Conservation (phyloP, 2,329 filamentous ascomycete genomes). For the Penicillium griseofulvum region DNA sequence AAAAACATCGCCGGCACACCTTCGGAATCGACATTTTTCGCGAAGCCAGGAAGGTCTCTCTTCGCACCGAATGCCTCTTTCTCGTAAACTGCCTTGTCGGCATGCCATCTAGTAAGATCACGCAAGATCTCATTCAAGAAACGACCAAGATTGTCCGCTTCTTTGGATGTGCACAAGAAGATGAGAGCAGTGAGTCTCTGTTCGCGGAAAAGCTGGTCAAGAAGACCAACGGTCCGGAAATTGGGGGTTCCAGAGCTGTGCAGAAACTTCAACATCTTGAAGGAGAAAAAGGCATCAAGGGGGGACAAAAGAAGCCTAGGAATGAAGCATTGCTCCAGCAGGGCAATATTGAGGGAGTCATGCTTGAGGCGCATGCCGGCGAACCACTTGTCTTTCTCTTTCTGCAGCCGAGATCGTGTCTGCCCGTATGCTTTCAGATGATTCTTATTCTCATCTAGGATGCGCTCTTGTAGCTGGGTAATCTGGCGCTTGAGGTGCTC, state of each 20-base stretch:
- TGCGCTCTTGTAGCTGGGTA: slow-evolving; percentile 64
- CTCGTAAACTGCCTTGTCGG: slow-evolving; percentile 71
- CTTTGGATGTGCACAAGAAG: slow-evolving; percentile 83
- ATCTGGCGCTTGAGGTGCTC: slow-evolving; percentile 69
- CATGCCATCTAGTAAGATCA: slow-evolving; percentile 82
- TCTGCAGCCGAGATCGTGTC: slow-evolving; percentile 66
- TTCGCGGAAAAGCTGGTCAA: slow-evolving; percentile 79
- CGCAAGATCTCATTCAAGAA: slow-evolving; percentile 80
- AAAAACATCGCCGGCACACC: slow-evolving; percentile 70
- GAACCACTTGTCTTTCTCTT: slow-evolving; percentile 80
- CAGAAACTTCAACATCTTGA: slow-evolving; percentile 80
- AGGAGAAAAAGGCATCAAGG: slow-evolving; percentile 83
- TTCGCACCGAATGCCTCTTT: slow-evolving; percentile 72
- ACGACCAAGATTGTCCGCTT: slow-evolving; percentile 88
- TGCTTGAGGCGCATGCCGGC: slow-evolving; percentile 60
- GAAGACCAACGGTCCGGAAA: slow-evolving; percentile 80
- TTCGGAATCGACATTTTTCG: slow-evolving; percentile 66
- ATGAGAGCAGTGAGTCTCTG: slow-evolving; percentile 79
- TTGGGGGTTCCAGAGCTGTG: slow-evolving; percentile 80
- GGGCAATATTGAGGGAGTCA: slow-evolving; percentile 67
- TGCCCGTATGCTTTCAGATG: slow-evolving; percentile 67
- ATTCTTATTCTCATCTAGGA: slow-evolving; percentile 70
- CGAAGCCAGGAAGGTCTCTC: slow-evolving; percentile 73
- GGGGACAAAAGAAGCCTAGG: slow-evolving; percentile 81
- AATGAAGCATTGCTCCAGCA: slow-evolving; percentile 90